Base-by-base conservation (phyloP, 2,329 filamentous ascomycete species). In the Beauveria asiatica region DNA sequence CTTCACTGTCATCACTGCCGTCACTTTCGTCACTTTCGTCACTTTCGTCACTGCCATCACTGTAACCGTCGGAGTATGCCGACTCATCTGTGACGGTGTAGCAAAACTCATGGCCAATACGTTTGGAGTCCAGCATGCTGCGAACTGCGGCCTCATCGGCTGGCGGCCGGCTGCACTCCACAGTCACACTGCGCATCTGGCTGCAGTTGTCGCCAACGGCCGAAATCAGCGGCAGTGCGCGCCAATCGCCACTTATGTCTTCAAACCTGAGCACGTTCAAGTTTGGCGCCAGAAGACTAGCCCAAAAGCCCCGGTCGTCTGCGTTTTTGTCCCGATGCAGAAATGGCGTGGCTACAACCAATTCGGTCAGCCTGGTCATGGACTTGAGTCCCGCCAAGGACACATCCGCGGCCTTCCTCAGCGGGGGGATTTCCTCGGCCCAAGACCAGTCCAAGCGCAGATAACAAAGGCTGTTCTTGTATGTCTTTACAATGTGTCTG, bases 341-440 rank as follows among this genome's bases (percentile, higher is more conserved):
- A 4, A 27, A 21, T 13, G 51, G 51, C 37, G 9, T 3, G 6
- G 17, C 19, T 13, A 53, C 11, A 3, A n/a, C n/a, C 19, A 53
- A 37, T 17, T 53, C 37, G 13, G 33, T 42, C 19, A 53, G 37
- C 21, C 21, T 16, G 9, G 19, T 27, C 51, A 53, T 42, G 19
- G 21, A 23, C 37, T 16, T 13, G 8, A 53, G 37, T 5, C 4
- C 13, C 5, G 37, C 19, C 19, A 53, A 23, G 6, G 37, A 50
- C 8, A 7, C 6, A 16, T 9, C 5, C 7, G 23, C 25, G 0
- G 23, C 17, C 3, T n/a, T 5, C 46, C 21, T 30, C 21, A 1
- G 6, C 21, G 0, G 25, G 13, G 21, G 3, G 1, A 2, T 2
- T 3, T 1, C 1, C 5, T 3, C 3, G 5, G 25, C 16, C 27